Percentiles rank a stretch among this genome's conserved stretches.
These are phyloP conservation scores for Alectoria sarmentosa DNA, from an alignment of 495 filamentous ascomycete genomes.

Conservation along the genomic window DNA sequence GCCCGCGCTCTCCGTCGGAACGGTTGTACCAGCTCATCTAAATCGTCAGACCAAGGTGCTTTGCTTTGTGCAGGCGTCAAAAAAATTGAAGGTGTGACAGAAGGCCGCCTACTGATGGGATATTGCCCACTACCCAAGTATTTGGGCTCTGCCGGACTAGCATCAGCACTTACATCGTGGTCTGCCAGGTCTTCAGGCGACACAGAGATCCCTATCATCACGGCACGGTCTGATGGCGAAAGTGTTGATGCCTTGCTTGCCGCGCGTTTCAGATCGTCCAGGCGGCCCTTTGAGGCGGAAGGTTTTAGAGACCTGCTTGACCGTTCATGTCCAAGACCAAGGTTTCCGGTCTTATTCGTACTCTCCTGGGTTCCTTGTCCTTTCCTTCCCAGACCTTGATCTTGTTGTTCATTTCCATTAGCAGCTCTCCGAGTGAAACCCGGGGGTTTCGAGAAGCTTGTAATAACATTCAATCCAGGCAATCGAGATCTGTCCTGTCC, in stretches of 20 bases:
- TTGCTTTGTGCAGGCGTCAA: conserved; percentile 59
- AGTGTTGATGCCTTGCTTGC: conserved; percentile 38
- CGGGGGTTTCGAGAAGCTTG: conserved; percentile 37
- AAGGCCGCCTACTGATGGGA: conserved; percentile 31
- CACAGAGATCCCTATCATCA: conserved; percentile 72
- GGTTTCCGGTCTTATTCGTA: conserved; percentile 19
- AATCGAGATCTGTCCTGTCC: conserved; percentile 42
- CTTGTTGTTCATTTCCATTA: conserved; percentile 4
- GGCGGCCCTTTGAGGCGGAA: conserved; percentile 27
- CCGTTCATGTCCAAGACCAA: conserved; percentile 14
- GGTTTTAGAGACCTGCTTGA: conserved; percentile 20
- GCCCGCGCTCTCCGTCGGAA: conserved; percentile 32
- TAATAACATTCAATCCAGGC: conserved; percentile 61
- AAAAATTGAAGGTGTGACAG: conserved; percentile 44
- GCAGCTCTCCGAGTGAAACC: conserved; percentile 26
- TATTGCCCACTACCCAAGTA: conserved; percentile 29
- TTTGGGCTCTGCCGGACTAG: conserved; percentile 38
- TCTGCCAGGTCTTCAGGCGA: conserved; percentile 51
- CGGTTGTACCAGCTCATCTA: conserved; percentile 24
- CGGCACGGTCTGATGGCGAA: conserved; percentile 67
- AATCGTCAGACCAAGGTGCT: conserved; percentile 55
- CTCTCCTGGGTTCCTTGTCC: conserved; percentile 25
- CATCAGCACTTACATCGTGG: conserved; percentile 45
- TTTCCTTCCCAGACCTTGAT: conserved; percentile 24
- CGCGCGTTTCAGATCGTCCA: conserved; percentile 21